These are phyloP conservation scores for Aureobasidium sp. DNA, from an alignment of 2,329 filamentous ascomycete genomes.

Conservation along the genomic window DNA sequence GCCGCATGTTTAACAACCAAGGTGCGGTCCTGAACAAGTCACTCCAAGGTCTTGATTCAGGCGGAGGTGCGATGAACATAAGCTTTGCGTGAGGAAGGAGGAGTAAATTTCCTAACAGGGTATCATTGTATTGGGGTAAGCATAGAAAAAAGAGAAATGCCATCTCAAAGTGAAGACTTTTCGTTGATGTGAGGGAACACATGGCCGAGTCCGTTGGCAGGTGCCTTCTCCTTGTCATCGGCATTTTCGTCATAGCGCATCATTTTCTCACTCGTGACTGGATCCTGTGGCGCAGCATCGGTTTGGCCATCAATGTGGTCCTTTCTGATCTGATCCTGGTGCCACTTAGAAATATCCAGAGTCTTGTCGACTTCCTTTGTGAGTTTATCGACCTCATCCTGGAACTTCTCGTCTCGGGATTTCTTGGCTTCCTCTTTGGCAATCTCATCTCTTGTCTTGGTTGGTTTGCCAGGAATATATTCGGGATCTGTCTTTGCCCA, in stretches of 20 bases:
- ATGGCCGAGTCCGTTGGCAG: conserved; percentile 11
- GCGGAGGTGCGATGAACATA: no score
- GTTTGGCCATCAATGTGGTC: conserved; percentile 6
- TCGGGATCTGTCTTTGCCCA: conserved; percentile 61
- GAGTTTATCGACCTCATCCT: conserved; percentile 50
- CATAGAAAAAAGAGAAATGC: background rate
- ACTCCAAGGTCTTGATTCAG: no score
- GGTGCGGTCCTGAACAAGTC: no score
- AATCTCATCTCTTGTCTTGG: conserved; percentile 13
- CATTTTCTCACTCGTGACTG: background rate
- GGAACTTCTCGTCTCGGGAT: conserved; percentile 46
- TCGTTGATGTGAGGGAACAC: conserved; percentile 17
- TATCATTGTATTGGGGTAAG: background rate
- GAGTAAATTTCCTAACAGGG: no score
- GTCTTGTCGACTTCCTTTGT: conserved; percentile 50
- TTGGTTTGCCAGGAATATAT: background rate
- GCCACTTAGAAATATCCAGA: conserved; percentile 38
- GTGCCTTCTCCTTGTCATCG: background rate
- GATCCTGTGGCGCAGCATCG: background rate
- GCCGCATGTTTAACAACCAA: no score
- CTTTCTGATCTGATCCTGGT: conserved; percentile 29
- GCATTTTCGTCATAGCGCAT: conserved; percentile 10
- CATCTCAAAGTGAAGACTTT: conserved; percentile 1
- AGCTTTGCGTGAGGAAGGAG: no score
- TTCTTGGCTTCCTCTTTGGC: conserved; percentile 21